phyloP scores from a whole-genome alignment of 2,329 filamentous ascomycete species.

The Orbilia ellipsospora region DNA sequence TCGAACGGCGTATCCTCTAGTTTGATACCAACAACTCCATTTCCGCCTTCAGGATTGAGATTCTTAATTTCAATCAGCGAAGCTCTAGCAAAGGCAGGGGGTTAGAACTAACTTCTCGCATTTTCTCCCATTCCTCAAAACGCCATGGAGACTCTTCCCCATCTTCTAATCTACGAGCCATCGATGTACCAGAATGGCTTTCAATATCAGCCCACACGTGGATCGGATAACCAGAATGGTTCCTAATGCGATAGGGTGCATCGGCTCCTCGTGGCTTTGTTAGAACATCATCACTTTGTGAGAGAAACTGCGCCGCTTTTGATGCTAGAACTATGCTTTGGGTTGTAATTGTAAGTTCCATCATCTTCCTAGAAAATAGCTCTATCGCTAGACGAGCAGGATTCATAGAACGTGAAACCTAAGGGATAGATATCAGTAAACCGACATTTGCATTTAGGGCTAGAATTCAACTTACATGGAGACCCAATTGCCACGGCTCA shows the following conservation, averaged over 20 bases:
- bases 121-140: constrained; percentile 95
- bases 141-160: constrained; percentile 94
- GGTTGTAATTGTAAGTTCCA: constrained; percentile 92
- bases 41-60: constrained; percentile 82
- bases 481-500: constrained; percentile 94
- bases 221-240: constrained; percentile 93
- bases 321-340: constrained; percentile 92
- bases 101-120: constrained; percentile 70
- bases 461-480: constrained; percentile 76
- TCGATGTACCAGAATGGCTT: constrained; percentile 59
- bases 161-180: constrained; percentile 81
- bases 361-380: constrained; percentile 84
- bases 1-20: constrained; percentile 96
- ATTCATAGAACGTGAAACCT: constrained; percentile 61
- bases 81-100: not conserved
- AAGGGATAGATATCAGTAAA: not conserved
- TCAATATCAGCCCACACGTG: constrained; percentile 74
- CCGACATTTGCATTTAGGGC: not conserved
- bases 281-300: constrained; percentile 86
- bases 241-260: constrained; percentile 90
- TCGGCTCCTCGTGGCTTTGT: constrained; percentile 92
- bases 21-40: constrained; percentile 81
- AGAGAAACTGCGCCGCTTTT: constrained; percentile 91
- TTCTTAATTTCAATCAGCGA: constrained; percentile 68
- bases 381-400: constrained; percentile 84